Evolutionary conservation across 805 yeast genomes (phyloP).

Genomic region (Yarrowia deformans): DNA sequence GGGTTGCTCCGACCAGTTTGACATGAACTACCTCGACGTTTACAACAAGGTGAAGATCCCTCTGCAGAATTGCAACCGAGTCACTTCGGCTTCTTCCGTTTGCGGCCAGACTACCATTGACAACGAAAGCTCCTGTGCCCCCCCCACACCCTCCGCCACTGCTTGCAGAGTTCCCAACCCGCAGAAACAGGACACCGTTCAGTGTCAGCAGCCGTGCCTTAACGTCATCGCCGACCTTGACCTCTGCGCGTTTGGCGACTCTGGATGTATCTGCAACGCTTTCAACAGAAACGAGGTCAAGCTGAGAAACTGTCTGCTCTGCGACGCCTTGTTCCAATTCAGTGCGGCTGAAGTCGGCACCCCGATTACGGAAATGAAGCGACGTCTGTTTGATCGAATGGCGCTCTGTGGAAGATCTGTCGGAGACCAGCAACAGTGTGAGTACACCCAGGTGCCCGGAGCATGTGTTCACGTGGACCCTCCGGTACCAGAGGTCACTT

Average conservation of each 20-base stretch:
- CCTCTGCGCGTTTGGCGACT: neutral
- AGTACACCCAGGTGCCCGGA: neutral
- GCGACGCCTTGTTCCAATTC: slow-evolving; percentile 7
- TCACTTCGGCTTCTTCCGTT: neutral
- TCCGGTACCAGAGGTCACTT: neutral
- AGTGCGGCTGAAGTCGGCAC: neutral
- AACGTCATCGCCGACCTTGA: slow-evolving; percentile 5
- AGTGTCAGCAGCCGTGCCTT: slow-evolving; percentile 2
- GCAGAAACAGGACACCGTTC: neutral
- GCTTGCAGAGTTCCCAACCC: slow-evolving; percentile 7
- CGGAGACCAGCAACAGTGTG: neutral
- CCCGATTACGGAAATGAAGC: slow-evolving; percentile 5
- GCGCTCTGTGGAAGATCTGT: neutral
- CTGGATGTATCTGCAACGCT: neutral
- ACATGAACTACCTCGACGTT: neutral
- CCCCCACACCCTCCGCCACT: neutral
- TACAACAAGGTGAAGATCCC: neutral
- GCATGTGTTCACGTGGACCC: slow-evolving; percentile 6
- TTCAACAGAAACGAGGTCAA: neutral
- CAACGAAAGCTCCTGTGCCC: slow-evolving; percentile 18
- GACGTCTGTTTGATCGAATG: slow-evolving; percentile 11
- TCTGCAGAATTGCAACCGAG: neutral
- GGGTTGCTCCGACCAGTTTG: neutral
- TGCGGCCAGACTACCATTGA: slow-evolving; percentile 3
- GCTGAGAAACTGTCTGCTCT: neutral